Conservation (phyloP, 768 basidiomycete genomes). For the Heimioporus sp. region DNA sequence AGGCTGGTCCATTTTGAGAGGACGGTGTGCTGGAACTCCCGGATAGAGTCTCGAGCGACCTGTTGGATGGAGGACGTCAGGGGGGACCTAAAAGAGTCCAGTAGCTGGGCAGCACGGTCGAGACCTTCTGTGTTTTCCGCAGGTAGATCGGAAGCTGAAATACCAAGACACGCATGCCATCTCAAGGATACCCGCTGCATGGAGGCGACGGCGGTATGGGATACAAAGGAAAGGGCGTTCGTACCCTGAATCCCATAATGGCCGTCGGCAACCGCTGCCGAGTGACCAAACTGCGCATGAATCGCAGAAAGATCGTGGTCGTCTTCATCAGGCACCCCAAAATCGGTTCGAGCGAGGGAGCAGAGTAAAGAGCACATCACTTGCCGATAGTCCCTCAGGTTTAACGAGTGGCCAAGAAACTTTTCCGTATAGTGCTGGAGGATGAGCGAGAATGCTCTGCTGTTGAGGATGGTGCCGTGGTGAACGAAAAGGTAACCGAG, state of each 20-base stretch:
- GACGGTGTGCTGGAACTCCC: background rate
- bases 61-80: background rate
- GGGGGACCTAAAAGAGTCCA: background rate
- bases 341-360: background rate
- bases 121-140: too few species aligned
- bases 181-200: slow-evolving; percentile 1
- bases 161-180: slow-evolving; percentile 4
- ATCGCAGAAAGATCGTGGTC: background rate
- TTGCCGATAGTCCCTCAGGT: background rate
- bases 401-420: background rate
- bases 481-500: slow-evolving; percentile 1
- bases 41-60: background rate
- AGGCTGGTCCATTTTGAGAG: background rate
- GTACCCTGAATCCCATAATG: slow-evolving; percentile 2
- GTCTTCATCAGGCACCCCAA: background rate
- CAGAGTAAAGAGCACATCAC: background rate
- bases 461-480: background rate
- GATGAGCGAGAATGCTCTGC: too few species aligned
- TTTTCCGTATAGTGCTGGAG: too few species aligned
- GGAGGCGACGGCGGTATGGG: background rate
- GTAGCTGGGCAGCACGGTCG: background rate
- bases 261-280: background rate
- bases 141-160: too few species aligned
- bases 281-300: slow-evolving; percentile 1
- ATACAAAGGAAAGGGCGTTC: background rate